Base-by-base conservation (phyloP, 2,329 filamentous ascomycete species). In the Sclerotinia sclerotiorum region DNA sequence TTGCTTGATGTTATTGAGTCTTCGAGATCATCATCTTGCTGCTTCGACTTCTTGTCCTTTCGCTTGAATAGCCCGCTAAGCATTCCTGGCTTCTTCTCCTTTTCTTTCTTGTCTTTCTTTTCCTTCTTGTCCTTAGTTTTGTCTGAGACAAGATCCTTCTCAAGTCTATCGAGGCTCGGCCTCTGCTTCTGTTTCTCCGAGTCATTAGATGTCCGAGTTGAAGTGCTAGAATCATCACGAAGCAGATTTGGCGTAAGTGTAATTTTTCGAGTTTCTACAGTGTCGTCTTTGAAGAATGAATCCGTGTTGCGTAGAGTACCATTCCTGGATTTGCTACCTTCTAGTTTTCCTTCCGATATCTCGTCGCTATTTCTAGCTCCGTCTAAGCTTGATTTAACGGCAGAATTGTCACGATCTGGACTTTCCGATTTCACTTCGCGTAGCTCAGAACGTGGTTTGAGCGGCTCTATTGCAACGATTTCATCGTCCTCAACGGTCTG, bases 271-370 rank as follows among this genome's bases (percentile, higher is more conserved):
- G 95, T 97, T 79, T 98, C 95, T 49, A 93, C 90, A 44, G 88
- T 93, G 76, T 99, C 94, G 76, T 98, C 95, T 79, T 93, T 97
- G 84, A 97, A 97, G 83, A 98, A 97, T 0, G 94, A 97, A 79
- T 98, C 94, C 5, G 93, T 94, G 77, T 96, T 96, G 72, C 94
- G 87, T 56, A 97, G 86, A 29, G 91, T 94, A 54, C 93, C 93
- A 74, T 97, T 96, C 72, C 90, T 88, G 48, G 92, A 93, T 77
- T 90, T 87, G 77, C 86, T 82, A 77, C 85, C 82, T 68, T 83
- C 81, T 2, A 79, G 74, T 70, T 83, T 87, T 58, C 79, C 80
- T 60, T 88, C 86, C 68, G 89, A 84, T 4, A 87, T 85, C 57
- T 94, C 91, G 67, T 93, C 90, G 73, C 88, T 92, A 61, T 82